Base-by-base conservation (phyloP, 768 basidiomycete species). In the Lanmaoa pseudosensibilis region DNA sequence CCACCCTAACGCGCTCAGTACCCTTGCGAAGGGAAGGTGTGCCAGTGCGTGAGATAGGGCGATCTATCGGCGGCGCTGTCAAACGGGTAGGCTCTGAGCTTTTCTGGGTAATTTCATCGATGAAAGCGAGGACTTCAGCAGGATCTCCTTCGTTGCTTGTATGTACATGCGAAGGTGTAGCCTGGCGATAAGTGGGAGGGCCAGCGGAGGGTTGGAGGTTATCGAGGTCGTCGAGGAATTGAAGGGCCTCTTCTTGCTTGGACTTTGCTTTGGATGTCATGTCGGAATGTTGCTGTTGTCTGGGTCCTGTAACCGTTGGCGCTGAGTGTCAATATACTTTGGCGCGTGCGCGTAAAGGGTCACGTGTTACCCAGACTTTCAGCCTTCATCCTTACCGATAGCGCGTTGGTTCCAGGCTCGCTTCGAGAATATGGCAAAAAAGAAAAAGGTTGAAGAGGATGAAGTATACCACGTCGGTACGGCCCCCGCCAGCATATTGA, bases 91-190 rank as follows among this genome's bases (percentile, higher is more conserved):
- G 87, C 61, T 90, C 90, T 7, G 87, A 80, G 72, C 87, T 89
- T 74, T 93, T 95, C 82, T 92, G 91, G 0, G 91, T 94, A 61
- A 96, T 92, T 74, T 97, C 92, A 70, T 97, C 92, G 40, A 97
- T 83, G 77, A 95, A 96, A 16, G 93, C 94, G 27, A 95, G 83
- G 25, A 91, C 94, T 59, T 92, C 90, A 3, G 87, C 85, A 55
- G 83, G 83, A 62, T 94, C 89, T 33, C 84, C 86, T 59, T 83
- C 82, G 38, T 75, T 77, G 52, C 65, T 63, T 43, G 71, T 55
- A 46, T 68, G 66, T 40, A 54, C 57, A 6, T 59, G 46, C 7
- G 66, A 62, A 54, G 66, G 45, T 16, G 55, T 54, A 48, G 36
- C 58, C 57, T 65, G 64, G 36, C 56, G 63, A 16, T 71, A 55